These are phyloP conservation scores for Xylariaceae sp. DNA, from an alignment of 2,329 filamentous ascomycete species.

Conservation along the genomic window DNA sequence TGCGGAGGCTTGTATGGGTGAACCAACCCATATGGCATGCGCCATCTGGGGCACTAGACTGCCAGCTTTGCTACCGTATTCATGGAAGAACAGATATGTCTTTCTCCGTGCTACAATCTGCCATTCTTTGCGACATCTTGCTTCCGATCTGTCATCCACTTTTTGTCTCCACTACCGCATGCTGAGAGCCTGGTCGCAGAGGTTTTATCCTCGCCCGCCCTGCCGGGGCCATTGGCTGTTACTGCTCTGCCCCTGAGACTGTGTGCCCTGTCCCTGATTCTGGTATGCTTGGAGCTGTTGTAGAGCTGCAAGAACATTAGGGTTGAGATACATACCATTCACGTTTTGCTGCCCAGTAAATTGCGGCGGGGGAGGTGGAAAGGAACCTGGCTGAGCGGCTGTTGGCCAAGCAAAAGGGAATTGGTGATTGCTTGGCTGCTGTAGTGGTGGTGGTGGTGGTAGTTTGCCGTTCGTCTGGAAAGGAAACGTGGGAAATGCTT, in stretches of 20 bases:
- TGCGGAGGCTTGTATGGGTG: no score
- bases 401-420: constrained; percentile 48
- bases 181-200: background rate
- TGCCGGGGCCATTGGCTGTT: constrained; percentile 26
- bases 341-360: constrained; percentile 35
- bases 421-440: constrained; percentile 36
- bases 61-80: no score
- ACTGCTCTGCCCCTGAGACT: constrained; percentile 2
- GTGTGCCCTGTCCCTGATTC: constrained; percentile 20
- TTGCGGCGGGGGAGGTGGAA: constrained; percentile 41
- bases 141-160: no score
- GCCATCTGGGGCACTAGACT: no score
- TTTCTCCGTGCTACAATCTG: no score
- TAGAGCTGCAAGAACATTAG: constrained; percentile 53
- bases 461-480: constrained; percentile 36
- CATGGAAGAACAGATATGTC: no score
- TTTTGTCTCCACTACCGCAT: no score
- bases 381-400: constrained; percentile 29
- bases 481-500: constrained; percentile 21
- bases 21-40: no score
- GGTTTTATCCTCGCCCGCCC: constrained; percentile 24
- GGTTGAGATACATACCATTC: constrained; percentile 53
- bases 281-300: constrained; percentile 38
- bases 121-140: no score
- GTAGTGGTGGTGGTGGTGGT: constrained; percentile 8